Base-by-base conservation (phyloP, 805 yeast genomes). In the Pichia cabralensis region DNA sequence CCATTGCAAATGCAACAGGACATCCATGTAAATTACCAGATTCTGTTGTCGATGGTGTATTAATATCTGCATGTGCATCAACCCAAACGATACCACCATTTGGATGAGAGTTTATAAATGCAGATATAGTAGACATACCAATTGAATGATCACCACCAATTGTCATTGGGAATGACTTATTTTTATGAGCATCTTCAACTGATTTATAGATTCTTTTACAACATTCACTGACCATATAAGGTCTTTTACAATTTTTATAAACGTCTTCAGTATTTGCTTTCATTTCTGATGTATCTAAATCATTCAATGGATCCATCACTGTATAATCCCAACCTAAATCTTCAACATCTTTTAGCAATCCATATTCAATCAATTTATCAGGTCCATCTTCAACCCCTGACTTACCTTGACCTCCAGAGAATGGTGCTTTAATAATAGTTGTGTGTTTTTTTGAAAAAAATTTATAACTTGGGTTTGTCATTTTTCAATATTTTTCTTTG, bases 41-140 rank as follows among this genome's bases (percentile, higher is more conserved):
- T 20, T 71, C 80, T 2, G 96, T 77, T 8, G 85, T 74, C 23
- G 67, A 65, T 9, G 95, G 83, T 1, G 96, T 80, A 65, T 92
- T 92, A 55, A 92, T 80, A 57, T 89, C 98, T 14, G 97, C 96
- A 57, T 89, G 98, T 0, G 98, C 98, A 60, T 89, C 98, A 48
- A 89, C 80, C 98, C 98, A 89, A 42, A 89, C 55, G 26, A 89
- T 66, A 50, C 95, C 86, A 19, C 95, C 85, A 47, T 88, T 85
- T 14, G 96, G 95, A 55, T 80, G 66, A 44, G 73, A 70, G 13
- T 72, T 74, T 42, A 85, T 67, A 22, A 88, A 82, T 3, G 94
- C 97, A 21, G 84, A 68, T 23, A 89, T 80, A 8, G 96, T 86
- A 32, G 94, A 95, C 49, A 89, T 85, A 33, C 95, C 97, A 45